Evolutionary conservation across 192 early-diverging fungal genomes (phyloP).

Genomic region (Coemansia sp.): DNA sequence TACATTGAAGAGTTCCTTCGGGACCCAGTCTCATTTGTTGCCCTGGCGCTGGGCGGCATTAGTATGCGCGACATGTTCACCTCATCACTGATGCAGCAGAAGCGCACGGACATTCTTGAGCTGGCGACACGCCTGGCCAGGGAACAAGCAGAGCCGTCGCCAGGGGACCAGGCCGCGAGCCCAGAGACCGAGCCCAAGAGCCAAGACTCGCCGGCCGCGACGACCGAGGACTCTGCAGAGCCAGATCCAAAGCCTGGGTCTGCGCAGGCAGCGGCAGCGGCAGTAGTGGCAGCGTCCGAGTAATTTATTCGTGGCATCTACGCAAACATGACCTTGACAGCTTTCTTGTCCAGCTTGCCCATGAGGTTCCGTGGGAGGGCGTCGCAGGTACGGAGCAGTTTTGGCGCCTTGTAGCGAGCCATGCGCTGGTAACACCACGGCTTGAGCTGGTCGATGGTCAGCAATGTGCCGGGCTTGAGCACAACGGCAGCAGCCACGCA

Average conservation of each 20-base stretch:
- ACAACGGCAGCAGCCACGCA: slow-evolving; percentile 63
- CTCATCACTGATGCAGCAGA: slow-evolving; percentile 15
- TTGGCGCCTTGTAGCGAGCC: slow-evolving; percentile 76
- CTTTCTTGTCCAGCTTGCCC: slow-evolving; percentile 87
- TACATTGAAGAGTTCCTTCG: slow-evolving; percentile 67
- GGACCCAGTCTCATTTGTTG: slow-evolving; percentile 30
- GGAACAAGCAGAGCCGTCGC: slow-evolving; percentile 3
- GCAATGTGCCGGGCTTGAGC: slow-evolving; percentile 14
- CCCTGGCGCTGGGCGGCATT: slow-evolving; percentile 19
- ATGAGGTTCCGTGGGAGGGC: slow-evolving; percentile 76
- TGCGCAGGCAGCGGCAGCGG: too few relatives aligned
- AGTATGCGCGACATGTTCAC: slow-evolving; percentile 31
- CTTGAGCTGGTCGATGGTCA: slow-evolving; percentile 34
- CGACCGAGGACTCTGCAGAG: too few relatives aligned
- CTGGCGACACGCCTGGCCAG: slow-evolving; percentile 18
- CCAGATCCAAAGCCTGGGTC: not conserved
- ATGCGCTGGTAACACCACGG: slow-evolving; percentile 55
- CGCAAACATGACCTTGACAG: slow-evolving; percentile 52
- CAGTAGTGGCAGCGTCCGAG: too few relatives aligned
- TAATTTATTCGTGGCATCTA: not conserved
- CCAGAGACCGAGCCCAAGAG: not conserved
- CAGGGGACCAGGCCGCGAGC: not conserved
- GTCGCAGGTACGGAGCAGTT: slow-evolving; percentile 42
- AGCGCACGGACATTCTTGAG: slow-evolving; percentile 25
- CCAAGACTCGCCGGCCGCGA: not conserved